These are phyloP conservation scores for Triadica sebifera DNA, from an alignment of 345 rosid species.

Conservation along the genomic window DNA sequence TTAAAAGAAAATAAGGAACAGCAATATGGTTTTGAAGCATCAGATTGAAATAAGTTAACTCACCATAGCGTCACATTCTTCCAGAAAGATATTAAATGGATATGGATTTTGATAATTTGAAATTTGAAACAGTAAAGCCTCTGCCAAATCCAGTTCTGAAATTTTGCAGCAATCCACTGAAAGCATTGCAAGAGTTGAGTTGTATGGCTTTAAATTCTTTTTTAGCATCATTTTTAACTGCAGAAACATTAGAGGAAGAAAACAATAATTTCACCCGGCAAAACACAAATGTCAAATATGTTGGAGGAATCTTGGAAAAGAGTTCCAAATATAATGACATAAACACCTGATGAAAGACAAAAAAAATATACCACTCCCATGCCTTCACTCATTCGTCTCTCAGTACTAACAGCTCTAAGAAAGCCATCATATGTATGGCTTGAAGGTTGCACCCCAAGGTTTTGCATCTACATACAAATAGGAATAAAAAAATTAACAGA, in stretches of 20 bases:
- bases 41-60: conserved; percentile 25
- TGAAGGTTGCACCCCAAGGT: conserved; percentile 69
- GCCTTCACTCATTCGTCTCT: conserved; percentile 47
- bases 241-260: conserved; percentile 14
- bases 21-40: not conserved
- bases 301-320: not conserved
- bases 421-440: conserved; percentile 58
- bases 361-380: conserved; percentile 52
- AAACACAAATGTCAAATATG: conserved; percentile 13
- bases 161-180: conserved; percentile 61
- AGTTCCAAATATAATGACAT: conserved; percentile 2
- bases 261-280: not conserved
- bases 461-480: conserved; percentile 60
- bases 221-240: conserved; percentile 72
- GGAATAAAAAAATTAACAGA: not conserved
- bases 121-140: conserved; percentile 59
- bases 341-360: not conserved
- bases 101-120: conserved; percentile 39
- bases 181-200: conserved; percentile 61
- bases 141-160: conserved; percentile 75
- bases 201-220: conserved; percentile 58
- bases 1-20: not conserved
- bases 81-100: conserved; percentile 64
- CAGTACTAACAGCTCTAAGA: conserved; percentile 51
- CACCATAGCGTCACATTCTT: conserved; percentile 65